A percentile compares a stretch with the other conserved stretches of the same genome.
phyloP scores from a whole-genome alignment of 495 filamentous ascomycete genomes.

The Eremomyces bilateralis region DNA sequence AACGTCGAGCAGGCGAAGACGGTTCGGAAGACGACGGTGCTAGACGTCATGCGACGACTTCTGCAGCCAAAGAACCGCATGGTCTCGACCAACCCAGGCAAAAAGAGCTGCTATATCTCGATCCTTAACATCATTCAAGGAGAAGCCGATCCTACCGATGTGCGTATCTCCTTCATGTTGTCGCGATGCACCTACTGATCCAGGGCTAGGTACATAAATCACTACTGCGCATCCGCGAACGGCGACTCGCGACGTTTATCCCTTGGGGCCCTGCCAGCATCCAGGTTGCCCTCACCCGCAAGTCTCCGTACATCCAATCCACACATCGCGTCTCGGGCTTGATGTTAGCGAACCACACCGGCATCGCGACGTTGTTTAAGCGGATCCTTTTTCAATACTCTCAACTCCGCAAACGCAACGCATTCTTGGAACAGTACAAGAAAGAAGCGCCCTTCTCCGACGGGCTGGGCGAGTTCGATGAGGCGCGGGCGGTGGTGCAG shows the following conservation, averaged over 20 bases:
- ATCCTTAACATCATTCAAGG: constrained; percentile 98
- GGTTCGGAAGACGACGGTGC: constrained; percentile 88
- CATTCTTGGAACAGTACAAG: constrained; percentile 88
- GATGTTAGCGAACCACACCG: constrained; percentile 96
- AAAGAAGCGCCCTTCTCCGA: constrained; percentile 81
- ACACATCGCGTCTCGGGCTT: constrained; percentile 86
- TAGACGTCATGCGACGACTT: constrained; percentile 91
- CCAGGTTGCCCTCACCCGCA: constrained; percentile 89
- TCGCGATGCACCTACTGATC: constrained; percentile 1
- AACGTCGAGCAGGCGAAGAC: constrained; percentile 92
- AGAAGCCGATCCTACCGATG: constrained; percentile 91
- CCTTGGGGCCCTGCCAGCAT: constrained; percentile 98
- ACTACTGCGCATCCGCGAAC: constrained; percentile 83
- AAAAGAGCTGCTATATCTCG: constrained; percentile 95
- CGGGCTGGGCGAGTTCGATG: constrained; percentile 85
- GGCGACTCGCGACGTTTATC: constrained; percentile 85
- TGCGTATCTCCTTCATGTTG: constrained; percentile 15
- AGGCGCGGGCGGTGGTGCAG: constrained; percentile 68
- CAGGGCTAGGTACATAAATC: constrained; percentile 61
- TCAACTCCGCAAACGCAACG: constrained; percentile 81
- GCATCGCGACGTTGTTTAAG: constrained; percentile 91
- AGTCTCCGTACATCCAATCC: constrained; percentile 76
- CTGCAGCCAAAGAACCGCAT: constrained; percentile 97
- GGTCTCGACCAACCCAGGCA: constrained; percentile 88
- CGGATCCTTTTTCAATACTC: constrained; percentile 80